Base-by-base conservation (phyloP, 768 basidiomycete genomes). In the Tulasnella sp. region DNA sequence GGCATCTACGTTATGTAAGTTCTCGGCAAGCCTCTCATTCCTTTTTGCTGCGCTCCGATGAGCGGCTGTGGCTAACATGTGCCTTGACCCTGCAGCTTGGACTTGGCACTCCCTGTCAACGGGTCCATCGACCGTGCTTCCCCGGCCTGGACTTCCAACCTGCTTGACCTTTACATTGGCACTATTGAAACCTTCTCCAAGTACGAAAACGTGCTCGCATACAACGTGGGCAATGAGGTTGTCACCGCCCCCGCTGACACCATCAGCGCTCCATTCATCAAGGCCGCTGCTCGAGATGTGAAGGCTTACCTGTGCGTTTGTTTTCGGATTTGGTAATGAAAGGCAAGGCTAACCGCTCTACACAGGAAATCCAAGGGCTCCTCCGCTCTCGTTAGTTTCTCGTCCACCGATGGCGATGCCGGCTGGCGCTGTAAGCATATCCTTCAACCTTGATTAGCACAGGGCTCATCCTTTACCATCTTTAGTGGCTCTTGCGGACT, bases 1-100 rank as follows among this genome's bases (percentile, higher is more conserved):
- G 92, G 92, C 38, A 98, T 98, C 78, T 97, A 98, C 85, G 89
- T 93, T 76, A 92, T 97, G 96, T 97, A 81, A 83, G 93, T 87
- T 27, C 58, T 16, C 58, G 38, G 19, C 40, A 76, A 74, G 40
- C 10, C 42, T 18, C 79, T 40, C 38, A 48, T 58, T 75, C 71
- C 72, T 75, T 52, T 74, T 31, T 74, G 24, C 44, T 40, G 24
- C 36, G 34, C 38, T 74, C 44, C 39, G 73, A 27, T 74, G 38
- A 39, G 39, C 76, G 40, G 27, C 76, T 71, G 76, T 71, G 71
- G 80, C 79, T 58, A 36, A 18, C 62, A 3, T 21, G 78, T 12
- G 12, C 6, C 71, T 75, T 81, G 3, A 36, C 52, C 38, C 81
- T 62, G 71, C 80, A 98, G 96, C 81, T 90, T 98, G 79, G 96